Base-by-base conservation (phyloP, 139 green algal species). In the Closterium sp. region DNA sequence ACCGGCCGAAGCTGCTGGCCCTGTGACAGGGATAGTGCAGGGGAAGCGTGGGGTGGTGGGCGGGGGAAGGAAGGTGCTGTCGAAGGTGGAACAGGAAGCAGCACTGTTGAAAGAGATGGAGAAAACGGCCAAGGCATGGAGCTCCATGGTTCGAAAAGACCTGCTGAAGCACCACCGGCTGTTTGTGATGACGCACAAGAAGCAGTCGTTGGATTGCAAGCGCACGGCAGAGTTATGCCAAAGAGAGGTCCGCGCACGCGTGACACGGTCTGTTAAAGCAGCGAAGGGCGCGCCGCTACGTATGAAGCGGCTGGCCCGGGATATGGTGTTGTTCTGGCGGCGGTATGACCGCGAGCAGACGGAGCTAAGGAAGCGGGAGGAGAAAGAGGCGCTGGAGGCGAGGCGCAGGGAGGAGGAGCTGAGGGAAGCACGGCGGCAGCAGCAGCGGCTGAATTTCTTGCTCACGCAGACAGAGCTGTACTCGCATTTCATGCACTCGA, bases 391-490 rank as follows among this genome's bases (percentile, higher is more conserved):
- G 22, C 88, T 90, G 30, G 95, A 94, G 50, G 90, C 89, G 29
- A 73, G 88, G 13, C 89, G 93, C 45, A 86, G 94, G 24, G 62
- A 96, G 89, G 96, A 97, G n/a, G 96, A 97, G 88, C 85, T 95
- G 89, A 87, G 96, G 4, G 96, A 97, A 91, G 91, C 90, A 4
- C 89, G 91, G 70, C 91, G 96, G 27, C 95, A 97, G 94, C 95
- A 97, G 91, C 96, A 97, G 92, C 91, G 95, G 30, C 96, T 97
- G 9, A 97, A 97, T 89, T 97, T 97, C 91, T 90, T 97, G 70
- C 93, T 97, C 27, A 96, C 95, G 11, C 96, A 97, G 92, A 97
- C 96, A 6, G 96, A 97, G 93, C 94, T 97, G 21, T 97, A 97
- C 93, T 95, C 88, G 28, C 96, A 97, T 91, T 97, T 97, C 92